Base-by-base conservation (phyloP, 2,329 filamentous ascomycete genomes). In the Pestalotiopsis sp. region DNA sequence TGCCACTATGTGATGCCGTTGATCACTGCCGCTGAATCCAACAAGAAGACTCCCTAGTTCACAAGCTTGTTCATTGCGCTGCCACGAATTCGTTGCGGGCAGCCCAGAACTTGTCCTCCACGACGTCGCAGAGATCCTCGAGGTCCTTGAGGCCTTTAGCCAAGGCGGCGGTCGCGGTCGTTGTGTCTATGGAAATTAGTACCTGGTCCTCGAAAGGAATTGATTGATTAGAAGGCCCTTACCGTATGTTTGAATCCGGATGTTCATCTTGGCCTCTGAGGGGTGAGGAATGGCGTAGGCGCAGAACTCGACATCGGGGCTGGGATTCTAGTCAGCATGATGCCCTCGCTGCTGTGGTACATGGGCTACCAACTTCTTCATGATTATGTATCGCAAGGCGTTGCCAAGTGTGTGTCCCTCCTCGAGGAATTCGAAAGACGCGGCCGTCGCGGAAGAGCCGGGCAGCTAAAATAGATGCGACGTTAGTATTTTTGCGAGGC, bases 271-370 rank as follows among this genome's bases (percentile, higher is more conserved):
- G 56, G 91, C 85, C 82, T 99, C 96, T 52, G 95, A 97, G 65
- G 96, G 96, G 82, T 99, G 96, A 38, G 96, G 96, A 70, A 99
- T 98, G 7, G 95, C 93, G 81, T 99, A 99, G 70, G 95, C 96
- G 82, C 96, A 98, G 83, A 99, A 98, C 80, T 99, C 96, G 70
- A 99, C 96, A 72, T 96, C 90, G 38, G 96, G 95, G 80, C 95
- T 98, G 72, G 66, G 66, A 76, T 64, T 60, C n/a, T 45, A 66
- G 72, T 74, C 56, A 74, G 52, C 59, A 65, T 59, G n/a, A 11
- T 61, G 17, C n/a, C 4, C 25, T 38, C 58, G 38, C 14, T 23
- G 4, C 45, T 61, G n/a, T 56, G 31, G 23, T 56, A 56, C 7
- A 65, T 14, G 12, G n/a, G 12, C 38, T 61, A 78, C 89, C 73